Evolutionary conservation across 2,329 filamentous ascomycete species (phyloP).

Genomic region (Fusarium keratoplasticum): DNA sequence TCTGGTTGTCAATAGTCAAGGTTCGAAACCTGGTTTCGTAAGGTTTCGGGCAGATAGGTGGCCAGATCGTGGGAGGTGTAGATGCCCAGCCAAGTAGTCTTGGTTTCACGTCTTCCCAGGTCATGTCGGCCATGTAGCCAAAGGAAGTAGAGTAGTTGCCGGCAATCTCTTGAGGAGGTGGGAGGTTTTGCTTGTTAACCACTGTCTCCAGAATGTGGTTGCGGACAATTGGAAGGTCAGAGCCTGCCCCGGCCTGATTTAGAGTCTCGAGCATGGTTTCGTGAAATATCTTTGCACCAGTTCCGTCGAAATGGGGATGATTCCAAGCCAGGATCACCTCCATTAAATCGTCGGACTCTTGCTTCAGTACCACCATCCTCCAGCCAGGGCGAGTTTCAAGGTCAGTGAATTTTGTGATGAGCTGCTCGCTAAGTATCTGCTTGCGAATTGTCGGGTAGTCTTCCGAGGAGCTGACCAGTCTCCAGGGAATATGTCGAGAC

Average conservation of each 20-base stretch:
- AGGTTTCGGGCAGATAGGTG: background rate
- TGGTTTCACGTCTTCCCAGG: slow-evolving; percentile 30
- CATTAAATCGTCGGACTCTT: background rate
- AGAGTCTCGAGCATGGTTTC: background rate
- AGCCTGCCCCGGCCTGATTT: background rate
- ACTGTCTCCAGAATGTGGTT: background rate
- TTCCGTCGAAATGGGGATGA: background rate
- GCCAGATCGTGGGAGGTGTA: slow-evolving; percentile 13
- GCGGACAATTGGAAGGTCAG: background rate
- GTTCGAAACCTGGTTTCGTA: background rate
- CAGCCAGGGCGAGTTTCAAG: slow-evolving; percentile 6
- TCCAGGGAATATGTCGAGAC: slow-evolving; percentile 33
- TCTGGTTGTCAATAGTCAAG: background rate
- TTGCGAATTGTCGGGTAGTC: slow-evolving; percentile 1
- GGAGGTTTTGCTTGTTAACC: background rate
- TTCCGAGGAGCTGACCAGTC: background rate
- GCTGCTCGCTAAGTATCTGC: background rate
- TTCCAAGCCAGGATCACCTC: slow-evolving; percentile 32
- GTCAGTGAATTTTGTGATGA: slow-evolving; percentile 18
- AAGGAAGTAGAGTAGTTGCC: background rate
- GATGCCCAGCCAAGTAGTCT: background rate
- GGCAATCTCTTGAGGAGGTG: background rate
- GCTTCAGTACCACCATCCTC: slow-evolving; percentile 22
- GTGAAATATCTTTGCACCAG: background rate
- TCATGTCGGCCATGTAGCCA: slow-evolving; percentile 1